Conservation (phyloP, 1,139 yeast species). For the Blastobotrys aristatus region DNA sequence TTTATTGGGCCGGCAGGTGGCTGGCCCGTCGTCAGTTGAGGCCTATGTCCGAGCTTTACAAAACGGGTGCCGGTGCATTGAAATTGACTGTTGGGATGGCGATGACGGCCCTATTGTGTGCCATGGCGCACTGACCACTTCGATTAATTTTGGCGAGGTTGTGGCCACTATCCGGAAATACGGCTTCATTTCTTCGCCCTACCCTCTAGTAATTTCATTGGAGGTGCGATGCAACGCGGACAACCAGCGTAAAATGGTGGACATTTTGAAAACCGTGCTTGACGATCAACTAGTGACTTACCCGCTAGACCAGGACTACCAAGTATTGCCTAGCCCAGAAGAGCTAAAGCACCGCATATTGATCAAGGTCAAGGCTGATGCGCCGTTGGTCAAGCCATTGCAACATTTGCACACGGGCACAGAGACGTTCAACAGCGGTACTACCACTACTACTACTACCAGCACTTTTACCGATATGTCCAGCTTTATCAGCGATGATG, state of each 20-base stretch:
- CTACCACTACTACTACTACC: constrained; percentile 37
- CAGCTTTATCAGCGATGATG: constrained; percentile 24
- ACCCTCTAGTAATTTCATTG: constrained; percentile 80
- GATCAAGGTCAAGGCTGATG: constrained; percentile 60
- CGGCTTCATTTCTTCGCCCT: constrained; percentile 79
- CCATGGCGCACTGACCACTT: constrained; percentile 83
- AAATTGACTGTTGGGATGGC: constrained; percentile 95
- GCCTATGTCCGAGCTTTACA: constrained; percentile 87
- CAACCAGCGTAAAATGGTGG: constrained; percentile 57
- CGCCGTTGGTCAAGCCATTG: constrained; percentile 8
- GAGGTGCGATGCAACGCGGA: constrained; percentile 72
- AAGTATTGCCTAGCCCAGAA: constrained; percentile 62
- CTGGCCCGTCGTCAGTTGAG: constrained; percentile 84
- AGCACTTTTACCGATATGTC: constrained; percentile 32
- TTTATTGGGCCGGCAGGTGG: constrained; percentile 82
- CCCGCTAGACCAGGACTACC: constrained; percentile 34
- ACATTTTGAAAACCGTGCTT: constrained; percentile 49
- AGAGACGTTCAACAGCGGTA: constrained; percentile 15
- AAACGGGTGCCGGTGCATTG: constrained; percentile 89
- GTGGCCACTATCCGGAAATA: constrained; percentile 68
- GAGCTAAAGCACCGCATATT: constrained; percentile 64
- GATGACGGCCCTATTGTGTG: constrained; percentile 76
- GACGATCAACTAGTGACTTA: constrained; percentile 53
- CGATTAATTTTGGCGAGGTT: constrained; percentile 66
- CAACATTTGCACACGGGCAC: constrained; percentile 5